phyloP scores from a whole-genome alignment of 257 asterid genomes.

The Haberlea rhodopensis region DNA sequence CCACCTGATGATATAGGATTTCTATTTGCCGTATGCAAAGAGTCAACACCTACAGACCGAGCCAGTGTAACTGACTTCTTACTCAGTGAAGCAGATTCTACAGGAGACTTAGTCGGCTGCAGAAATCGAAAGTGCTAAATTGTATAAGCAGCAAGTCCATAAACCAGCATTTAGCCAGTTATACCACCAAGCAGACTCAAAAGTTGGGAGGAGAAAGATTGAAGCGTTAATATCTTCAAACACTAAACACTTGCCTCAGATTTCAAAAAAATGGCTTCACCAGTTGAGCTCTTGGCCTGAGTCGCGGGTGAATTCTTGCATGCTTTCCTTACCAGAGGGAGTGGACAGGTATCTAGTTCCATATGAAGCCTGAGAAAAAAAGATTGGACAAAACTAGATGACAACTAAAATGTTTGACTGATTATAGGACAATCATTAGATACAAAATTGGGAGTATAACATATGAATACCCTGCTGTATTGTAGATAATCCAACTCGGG shows the following conservation, averaged over 20 bases:
- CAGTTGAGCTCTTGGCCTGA: slow-evolving; percentile 24
- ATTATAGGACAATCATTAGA: background rate
- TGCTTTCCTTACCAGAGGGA: slow-evolving; percentile 32
- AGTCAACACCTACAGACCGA: slow-evolving; percentile 19
- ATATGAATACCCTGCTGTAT: background rate
- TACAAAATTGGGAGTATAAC: background rate
- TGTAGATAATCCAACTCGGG: background rate
- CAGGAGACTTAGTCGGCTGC: slow-evolving; percentile 41
- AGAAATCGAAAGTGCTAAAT: slow-evolving; percentile 21
- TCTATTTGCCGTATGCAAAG: slow-evolving; percentile 32
- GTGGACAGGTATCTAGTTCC: slow-evolving; percentile 41
- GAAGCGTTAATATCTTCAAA: background rate
- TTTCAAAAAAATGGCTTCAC: slow-evolving; percentile 21
- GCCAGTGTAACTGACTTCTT: slow-evolving; percentile 10
- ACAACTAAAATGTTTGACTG: background rate
- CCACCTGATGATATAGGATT: slow-evolving; percentile 44
- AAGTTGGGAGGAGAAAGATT: background rate
- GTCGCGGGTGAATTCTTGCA: slow-evolving; percentile 20
- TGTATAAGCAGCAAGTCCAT: background rate
- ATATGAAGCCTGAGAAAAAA: slow-evolving; percentile 53
- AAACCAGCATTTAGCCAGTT: background rate
- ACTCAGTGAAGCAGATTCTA: slow-evolving; percentile 27
- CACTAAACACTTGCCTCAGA: slow-evolving; percentile 39
- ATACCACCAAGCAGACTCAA: background rate
- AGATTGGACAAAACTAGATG: background rate